A percentile compares a stretch with the other conserved stretches of the same genome.
Conservation (phyloP, 2,329 filamentous ascomycete genomes). For the Penicillium sp. region DNA sequence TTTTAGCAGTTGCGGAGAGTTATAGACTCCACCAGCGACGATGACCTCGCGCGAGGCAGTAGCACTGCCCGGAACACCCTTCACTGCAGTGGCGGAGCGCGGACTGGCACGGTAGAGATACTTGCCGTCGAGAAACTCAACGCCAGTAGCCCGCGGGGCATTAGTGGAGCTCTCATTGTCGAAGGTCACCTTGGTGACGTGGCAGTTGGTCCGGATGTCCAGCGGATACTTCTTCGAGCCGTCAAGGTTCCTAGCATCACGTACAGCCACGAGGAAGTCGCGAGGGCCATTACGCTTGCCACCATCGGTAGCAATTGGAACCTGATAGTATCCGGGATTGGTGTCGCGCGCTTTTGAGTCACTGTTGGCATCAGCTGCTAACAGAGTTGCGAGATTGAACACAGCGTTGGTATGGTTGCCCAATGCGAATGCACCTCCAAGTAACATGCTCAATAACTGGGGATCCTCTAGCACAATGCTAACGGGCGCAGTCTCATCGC, state of each 20-base stretch:
- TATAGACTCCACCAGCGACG: slow-evolving; percentile 59
- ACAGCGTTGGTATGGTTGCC: slow-evolving; percentile 48
- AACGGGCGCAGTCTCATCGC: slow-evolving; percentile 39
- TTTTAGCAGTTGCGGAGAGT: slow-evolving; percentile 66
- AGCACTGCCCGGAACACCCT: slow-evolving; percentile 44
- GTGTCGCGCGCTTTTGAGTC: slow-evolving; percentile 50
- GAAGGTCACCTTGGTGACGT: slow-evolving; percentile 51
- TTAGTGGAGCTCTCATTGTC: slow-evolving; percentile 31
- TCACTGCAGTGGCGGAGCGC: slow-evolving; percentile 22
- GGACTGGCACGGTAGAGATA: slow-evolving; percentile 53
- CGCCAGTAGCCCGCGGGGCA: slow-evolving; percentile 50
- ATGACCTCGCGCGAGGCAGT: slow-evolving; percentile 51
- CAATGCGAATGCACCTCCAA: slow-evolving; percentile 56
- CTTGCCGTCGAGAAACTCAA: slow-evolving; percentile 53
- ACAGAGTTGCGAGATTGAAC: slow-evolving; percentile 48
- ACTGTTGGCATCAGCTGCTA: slow-evolving; percentile 57
- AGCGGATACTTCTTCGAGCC: slow-evolving; percentile 54
- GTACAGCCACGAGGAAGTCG: slow-evolving; percentile 43
- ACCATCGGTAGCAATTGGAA: slow-evolving; percentile 52
- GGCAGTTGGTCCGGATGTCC: slow-evolving; percentile 54
- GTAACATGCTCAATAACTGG: slow-evolving; percentile 56
- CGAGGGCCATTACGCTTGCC: slow-evolving; percentile 34
- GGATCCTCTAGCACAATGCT: slow-evolving; percentile 55
- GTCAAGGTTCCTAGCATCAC: slow-evolving; percentile 27
- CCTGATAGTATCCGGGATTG: slow-evolving; percentile 56